Evolutionary conservation across 2,329 filamentous ascomycete species (phyloP).

Genomic region (Penicillium sp.): DNA sequence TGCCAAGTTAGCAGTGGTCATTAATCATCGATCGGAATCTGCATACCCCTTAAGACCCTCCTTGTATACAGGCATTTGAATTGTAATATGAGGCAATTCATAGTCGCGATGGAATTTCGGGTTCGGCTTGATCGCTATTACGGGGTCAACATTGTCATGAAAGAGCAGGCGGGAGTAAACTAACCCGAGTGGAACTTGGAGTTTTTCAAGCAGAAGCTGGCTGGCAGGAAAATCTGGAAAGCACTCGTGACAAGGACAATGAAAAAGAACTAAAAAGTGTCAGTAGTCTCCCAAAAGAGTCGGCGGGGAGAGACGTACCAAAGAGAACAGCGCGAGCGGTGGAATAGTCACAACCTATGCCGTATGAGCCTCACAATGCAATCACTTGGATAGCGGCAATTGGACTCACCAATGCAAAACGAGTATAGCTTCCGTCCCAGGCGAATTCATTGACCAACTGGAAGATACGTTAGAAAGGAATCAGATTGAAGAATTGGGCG

Average conservation of each 20-base stretch:
- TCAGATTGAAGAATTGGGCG: neutral
- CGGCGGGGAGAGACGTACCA: slow-evolving; percentile 2
- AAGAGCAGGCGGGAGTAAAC: slow-evolving; percentile 5
- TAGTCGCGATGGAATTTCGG: slow-evolving; percentile 35
- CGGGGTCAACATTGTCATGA: neutral
- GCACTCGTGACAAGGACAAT: slow-evolving; percentile 46
- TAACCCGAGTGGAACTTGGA: slow-evolving; percentile 51
- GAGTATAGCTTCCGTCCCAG: slow-evolving; percentile 16
- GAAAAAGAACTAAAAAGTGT: slow-evolving; percentile 46
- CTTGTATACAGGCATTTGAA: slow-evolving; percentile 88
- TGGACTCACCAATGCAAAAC: slow-evolving; percentile 15
- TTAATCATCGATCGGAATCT: neutral
- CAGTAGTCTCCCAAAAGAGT: neutral
- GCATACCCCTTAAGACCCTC: slow-evolving; percentile 65
- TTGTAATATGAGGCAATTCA: slow-evolving; percentile 56
- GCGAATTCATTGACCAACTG: slow-evolving; percentile 16
- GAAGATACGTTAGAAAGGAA: neutral
- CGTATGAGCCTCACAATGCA: neutral
- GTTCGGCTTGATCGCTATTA: slow-evolving; percentile 32
- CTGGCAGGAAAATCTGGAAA: slow-evolving; percentile 48
- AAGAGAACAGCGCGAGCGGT: slow-evolving; percentile 17
- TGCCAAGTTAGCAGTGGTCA: neutral
- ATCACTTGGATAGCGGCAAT: neutral
- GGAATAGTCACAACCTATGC: slow-evolving; percentile 14
- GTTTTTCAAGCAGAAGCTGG: slow-evolving; percentile 48